These are phyloP conservation scores for Solanum gandarillasii DNA, from an alignment of 257 asterid genomes.

Conservation along the genomic window DNA sequence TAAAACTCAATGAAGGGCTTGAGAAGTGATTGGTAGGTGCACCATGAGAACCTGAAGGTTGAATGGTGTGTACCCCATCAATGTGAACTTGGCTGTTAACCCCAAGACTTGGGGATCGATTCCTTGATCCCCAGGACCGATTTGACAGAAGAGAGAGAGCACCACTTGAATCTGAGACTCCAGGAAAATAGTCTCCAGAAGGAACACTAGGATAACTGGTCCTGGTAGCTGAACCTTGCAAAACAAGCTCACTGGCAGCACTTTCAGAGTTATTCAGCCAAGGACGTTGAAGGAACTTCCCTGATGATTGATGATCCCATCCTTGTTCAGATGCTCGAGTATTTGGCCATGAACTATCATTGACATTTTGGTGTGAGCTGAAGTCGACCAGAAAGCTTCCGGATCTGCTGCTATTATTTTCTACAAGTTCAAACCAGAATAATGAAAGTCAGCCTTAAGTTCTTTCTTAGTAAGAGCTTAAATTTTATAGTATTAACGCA, in stretches of 20 bases:
- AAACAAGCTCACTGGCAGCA: slow-evolving; percentile 31
- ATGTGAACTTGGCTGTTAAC: slow-evolving; percentile 18
- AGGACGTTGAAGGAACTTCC: slow-evolving; percentile 31
- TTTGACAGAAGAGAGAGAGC: slow-evolving; percentile 99
- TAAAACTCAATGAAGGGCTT: slow-evolving; percentile 35
- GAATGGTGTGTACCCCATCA: slow-evolving; percentile 25
- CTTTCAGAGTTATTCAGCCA: slow-evolving; percentile 48
- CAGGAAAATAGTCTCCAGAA: slow-evolving; percentile 35
- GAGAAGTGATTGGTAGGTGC: slow-evolving; percentile 30
- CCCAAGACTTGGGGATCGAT: slow-evolving; percentile 41
- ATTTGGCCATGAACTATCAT: slow-evolving; percentile 34
- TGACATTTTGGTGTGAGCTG: slow-evolving; percentile 28
- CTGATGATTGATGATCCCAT: slow-evolving; percentile 27
- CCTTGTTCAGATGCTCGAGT: slow-evolving; percentile 24
- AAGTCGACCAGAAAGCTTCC: slow-evolving; percentile 75
- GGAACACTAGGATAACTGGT: slow-evolving; percentile 31
- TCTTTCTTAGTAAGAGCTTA: neutral
- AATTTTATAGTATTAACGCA: neutral
- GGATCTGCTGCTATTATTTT: slow-evolving; percentile 29
- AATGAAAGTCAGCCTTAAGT: neutral
- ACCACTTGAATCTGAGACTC: slow-evolving; percentile 43
- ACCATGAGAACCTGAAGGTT: slow-evolving; percentile 31
- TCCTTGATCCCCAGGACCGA: slow-evolving; percentile 64
- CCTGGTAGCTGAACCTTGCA: slow-evolving; percentile 30
- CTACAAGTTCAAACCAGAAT: slow-evolving; percentile 24